A percentile compares a stretch with the other conserved stretches of the same genome.
These are phyloP conservation scores for Pythium scleroteichum DNA, from an alignment of 352 stramenopile genomes.

Conservation along the genomic window DNA sequence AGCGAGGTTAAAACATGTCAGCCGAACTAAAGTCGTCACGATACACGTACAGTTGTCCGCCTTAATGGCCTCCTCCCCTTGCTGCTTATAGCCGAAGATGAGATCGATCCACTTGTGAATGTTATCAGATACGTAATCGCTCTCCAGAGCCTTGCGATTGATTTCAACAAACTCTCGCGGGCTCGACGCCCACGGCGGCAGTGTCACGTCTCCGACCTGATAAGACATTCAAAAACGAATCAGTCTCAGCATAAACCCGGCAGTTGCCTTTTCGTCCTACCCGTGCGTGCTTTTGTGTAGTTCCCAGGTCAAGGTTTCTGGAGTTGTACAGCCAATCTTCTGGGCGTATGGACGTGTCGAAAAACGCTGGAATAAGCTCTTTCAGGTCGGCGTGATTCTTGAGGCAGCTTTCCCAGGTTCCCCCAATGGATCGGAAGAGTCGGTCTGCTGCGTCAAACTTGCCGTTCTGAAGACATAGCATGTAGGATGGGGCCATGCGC, in stretches of 20 bases:
- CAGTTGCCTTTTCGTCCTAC: constrained; percentile 9
- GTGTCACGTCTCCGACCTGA: constrained; percentile 92
- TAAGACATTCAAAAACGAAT: constrained; percentile 4
- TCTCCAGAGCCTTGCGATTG: constrained; percentile 73
- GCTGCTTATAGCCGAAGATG: constrained; percentile 82
- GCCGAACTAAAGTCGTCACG: no score
- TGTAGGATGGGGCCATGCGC: constrained; percentile 95
- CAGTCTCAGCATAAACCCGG: constrained; percentile 1
- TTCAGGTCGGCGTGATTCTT: constrained; percentile 95
- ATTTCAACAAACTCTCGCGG: constrained; percentile 79
- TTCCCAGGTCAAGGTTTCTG: constrained; percentile 96
- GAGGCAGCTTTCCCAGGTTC: constrained; percentile 89
- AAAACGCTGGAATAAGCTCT: constrained; percentile 99
- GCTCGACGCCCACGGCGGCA: constrained; percentile 93
- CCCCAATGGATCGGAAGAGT: constrained; percentile 94
- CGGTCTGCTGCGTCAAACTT: constrained; percentile 99
- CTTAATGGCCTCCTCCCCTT: constrained; percentile 65
- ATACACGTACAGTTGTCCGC: constrained; percentile 75
- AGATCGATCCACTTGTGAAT: constrained; percentile 86
- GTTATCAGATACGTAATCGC: constrained; percentile 66
- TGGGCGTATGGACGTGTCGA: constrained; percentile 78
- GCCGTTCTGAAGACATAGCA: constrained; percentile 95
- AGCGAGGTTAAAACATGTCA: neutral
- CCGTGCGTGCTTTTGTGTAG: constrained; percentile 63
- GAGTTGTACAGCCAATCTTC: constrained; percentile 95